These are phyloP conservation scores for Tuctoria greenei DNA, from an alignment of 176 grass and related monocot species.

Conservation along the genomic window DNA sequence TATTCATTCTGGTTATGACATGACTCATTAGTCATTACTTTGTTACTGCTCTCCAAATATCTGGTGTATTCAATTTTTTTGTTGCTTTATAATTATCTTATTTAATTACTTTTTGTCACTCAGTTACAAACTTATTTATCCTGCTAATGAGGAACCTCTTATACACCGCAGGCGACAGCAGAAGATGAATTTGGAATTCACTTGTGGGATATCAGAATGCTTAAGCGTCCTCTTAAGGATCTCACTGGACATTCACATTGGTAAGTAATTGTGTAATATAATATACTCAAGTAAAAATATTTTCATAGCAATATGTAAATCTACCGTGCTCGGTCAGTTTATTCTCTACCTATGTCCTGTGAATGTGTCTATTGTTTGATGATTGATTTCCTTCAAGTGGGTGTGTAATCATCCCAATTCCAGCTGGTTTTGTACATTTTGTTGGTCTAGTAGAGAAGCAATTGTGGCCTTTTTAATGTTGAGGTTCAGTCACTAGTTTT, in stretches of 20 bases:
- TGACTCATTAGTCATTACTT: slow-evolving; percentile 19
- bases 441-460: slow-evolving; percentile 5
- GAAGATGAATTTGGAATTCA: slow-evolving; percentile 94
- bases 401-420: slow-evolving; percentile 11
- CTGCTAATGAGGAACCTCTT: not conserved
- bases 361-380: slow-evolving; percentile 26
- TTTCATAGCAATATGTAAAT: slow-evolving; percentile 19
- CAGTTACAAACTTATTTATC: slow-evolving; percentile 26
- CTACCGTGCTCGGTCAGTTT: not conserved
- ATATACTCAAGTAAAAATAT: slow-evolving; percentile 29
- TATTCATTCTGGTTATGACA: not conserved
- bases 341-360: not conserved
- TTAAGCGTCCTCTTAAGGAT: slow-evolving; percentile 82
- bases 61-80: slow-evolving; percentile 2
- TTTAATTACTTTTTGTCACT: slow-evolving; percentile 25
- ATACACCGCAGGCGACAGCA: slow-evolving; percentile 70
- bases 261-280: slow-evolving; percentile 43
- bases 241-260: slow-evolving; percentile 91
- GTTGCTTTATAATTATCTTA: not conserved
- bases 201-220: slow-evolving; percentile 93
- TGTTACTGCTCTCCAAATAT: not conserved
- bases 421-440: slow-evolving; percentile 20
- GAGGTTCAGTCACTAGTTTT: not conserved
- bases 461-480: not conserved
- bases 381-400: slow-evolving; percentile 21